Evolutionary conservation across 2,329 filamentous ascomycete species (phyloP).

Genomic region (Epichloe typhina): DNA sequence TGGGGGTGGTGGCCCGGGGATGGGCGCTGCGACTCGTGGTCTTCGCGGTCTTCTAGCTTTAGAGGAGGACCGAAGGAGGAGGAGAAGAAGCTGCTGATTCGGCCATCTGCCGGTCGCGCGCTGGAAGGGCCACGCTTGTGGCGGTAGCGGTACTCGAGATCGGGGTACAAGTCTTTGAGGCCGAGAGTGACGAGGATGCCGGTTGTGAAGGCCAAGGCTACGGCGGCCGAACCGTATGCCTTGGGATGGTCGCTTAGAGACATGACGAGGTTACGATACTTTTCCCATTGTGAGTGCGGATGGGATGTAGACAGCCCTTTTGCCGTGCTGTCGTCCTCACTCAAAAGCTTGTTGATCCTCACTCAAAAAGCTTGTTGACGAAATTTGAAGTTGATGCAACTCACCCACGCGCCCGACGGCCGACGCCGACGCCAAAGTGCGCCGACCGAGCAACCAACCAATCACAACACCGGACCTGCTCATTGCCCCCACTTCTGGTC

Average conservation of each 20-base stretch:
- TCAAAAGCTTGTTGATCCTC: no score
- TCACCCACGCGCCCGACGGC: no score
- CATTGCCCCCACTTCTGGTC: background rate
- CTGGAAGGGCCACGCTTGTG: constrained; percentile 19
- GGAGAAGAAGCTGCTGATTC: constrained; percentile 31
- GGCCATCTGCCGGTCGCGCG: constrained; percentile 7
- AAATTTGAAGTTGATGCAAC: no score
- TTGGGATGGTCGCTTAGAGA: constrained; percentile 47
- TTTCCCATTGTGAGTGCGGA: background rate
- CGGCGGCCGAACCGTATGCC: constrained; percentile 50
- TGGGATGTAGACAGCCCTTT: background rate
- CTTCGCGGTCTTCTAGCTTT: constrained; percentile 44
- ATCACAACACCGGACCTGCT: background rate
- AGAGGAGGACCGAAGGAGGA: constrained; percentile 33
- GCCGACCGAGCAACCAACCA: background rate
- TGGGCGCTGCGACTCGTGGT: constrained; percentile 30
- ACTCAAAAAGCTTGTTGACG: no score
- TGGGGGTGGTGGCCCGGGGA: background rate
- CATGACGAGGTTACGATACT: constrained; percentile 26
- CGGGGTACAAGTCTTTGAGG: constrained; percentile 68
- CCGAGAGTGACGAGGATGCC: constrained; percentile 64
- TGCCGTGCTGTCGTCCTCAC: no score
- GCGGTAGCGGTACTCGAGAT: constrained; percentile 54
- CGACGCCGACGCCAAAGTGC: no score
- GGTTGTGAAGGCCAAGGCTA: constrained; percentile 61